phyloP scores from a whole-genome alignment of 805 yeast genomes.

The Zygoascus flipseniorum region DNA sequence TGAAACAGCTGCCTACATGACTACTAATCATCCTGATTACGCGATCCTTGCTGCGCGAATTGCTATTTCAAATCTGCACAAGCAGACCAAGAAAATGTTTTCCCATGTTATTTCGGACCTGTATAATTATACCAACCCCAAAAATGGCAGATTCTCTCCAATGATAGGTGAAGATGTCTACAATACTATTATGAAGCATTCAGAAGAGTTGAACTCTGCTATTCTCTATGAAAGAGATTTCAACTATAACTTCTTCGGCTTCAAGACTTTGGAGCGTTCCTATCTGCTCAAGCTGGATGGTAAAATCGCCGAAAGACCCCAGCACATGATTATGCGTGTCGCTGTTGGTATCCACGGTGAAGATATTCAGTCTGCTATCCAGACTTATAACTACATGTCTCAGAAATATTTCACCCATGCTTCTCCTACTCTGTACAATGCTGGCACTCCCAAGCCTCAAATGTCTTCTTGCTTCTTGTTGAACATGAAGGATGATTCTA shows the following conservation, averaged over 20 bases:
- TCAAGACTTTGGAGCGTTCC: constrained; percentile 74
- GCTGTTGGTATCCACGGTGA: constrained; percentile 77
- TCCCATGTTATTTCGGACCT: constrained; percentile 60
- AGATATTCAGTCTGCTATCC: constrained; percentile 51
- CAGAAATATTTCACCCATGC: constrained; percentile 80
- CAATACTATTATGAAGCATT: constrained; percentile 47
- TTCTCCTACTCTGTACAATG: constrained; percentile 86
- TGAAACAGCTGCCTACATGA: constrained; percentile 92
- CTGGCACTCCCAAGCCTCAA: constrained; percentile 74
- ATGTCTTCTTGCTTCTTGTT: constrained; percentile 85
- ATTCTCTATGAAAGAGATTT: constrained; percentile 64
- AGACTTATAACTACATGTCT: constrained; percentile 82
- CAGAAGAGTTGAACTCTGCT: constrained; percentile 54
- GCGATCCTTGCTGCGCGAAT: constrained; percentile 78
- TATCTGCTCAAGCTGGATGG: constrained; percentile 57
- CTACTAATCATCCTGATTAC: constrained; percentile 92
- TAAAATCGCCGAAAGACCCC: constrained; percentile 73
- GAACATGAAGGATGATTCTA: constrained; percentile 85
- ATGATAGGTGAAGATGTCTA: constrained; percentile 56
- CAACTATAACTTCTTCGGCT: constrained; percentile 72
- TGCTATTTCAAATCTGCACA: constrained; percentile 80
- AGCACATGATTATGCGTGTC: constrained; percentile 78
- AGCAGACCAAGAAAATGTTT: constrained; percentile 73
- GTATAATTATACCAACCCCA: constrained; percentile 63
- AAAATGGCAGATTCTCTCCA: constrained; percentile 50